Evolutionary conservation across 768 basidiomycete species (phyloP), one percentile per base, ranked within the genome.

Genomic region (Lactifluus rugatus): DNA sequence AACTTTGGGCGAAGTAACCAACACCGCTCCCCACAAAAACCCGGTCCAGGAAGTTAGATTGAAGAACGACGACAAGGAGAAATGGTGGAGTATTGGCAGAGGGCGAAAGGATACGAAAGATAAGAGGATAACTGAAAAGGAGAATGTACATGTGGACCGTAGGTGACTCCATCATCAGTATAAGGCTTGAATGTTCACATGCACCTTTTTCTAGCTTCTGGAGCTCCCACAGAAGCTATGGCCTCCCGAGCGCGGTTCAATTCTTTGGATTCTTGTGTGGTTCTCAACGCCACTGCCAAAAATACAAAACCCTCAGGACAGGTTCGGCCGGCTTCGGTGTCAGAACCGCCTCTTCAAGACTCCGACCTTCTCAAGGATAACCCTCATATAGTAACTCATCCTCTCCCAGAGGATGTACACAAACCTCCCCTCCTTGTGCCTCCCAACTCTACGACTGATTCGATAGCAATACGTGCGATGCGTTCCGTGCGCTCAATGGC

Each of bases 31-130:
- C 57, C n/a, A 56, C 46, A 60, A 56, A 65, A 65, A 67, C 61
- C 61, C 49, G 60, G 64, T 57, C 46, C 60, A 65, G 19, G 45
- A 67, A 58, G 66, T 72, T 56, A 75, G 74, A 65, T 61, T 73
- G 54, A 79, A 77, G 69, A 68, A 59, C 26, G 76, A 77, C 45
- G 74, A 77, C 60, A 80, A 76, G 65, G 76, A 78, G 66, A 86
- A 83, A 69, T 91, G 88, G 87, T 91, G 88, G 89, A 90, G 79
- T 61, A 83, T 91, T 58, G 83, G 86, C 6, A 73, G 86, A 14
- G 85, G 85, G 10, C 71, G 84, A 64, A 89, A 83, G 66, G 87
- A 87, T 56, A 82, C 81, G 17, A 87, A 87, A 68, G 83, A 83
- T 65, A 81, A 80, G 70, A 75, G 72, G 16, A 77, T 76, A 62